phyloP scores from a whole-genome alignment of 371 early-diverging fungal species.

The Phascolomyces articulosus region DNA sequence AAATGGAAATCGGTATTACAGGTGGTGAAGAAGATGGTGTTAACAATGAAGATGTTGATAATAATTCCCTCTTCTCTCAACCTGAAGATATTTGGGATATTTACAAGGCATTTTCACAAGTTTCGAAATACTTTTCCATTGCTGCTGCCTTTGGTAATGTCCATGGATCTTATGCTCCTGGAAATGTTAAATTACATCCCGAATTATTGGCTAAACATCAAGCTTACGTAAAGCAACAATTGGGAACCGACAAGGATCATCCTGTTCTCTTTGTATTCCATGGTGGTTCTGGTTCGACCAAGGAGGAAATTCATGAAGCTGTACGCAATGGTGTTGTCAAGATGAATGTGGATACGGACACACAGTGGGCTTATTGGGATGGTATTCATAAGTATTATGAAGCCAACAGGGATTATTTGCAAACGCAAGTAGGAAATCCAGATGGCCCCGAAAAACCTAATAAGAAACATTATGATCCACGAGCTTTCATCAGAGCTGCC shows the following conservation, averaged over 20 bases:
- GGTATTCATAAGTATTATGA: conserved; percentile 76
- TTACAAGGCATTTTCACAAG: conserved; percentile 74
- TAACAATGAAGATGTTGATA: conserved; percentile 88
- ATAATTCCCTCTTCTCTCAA: conserved; percentile 84
- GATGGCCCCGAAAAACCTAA: conserved; percentile 89
- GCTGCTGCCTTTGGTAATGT: conserved; percentile 91
- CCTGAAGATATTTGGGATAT: conserved; percentile 93
- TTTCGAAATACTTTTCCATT: conserved; percentile 84
- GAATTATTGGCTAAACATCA: conserved; percentile 90
- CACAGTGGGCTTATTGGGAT: conserved; percentile 83
- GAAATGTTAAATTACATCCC: conserved; percentile 89
- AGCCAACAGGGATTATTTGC: conserved; percentile 75
- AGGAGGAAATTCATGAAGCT: conserved; percentile 81
- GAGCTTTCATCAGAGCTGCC: conserved; percentile 39
- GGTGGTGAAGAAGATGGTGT: conserved; percentile 95
- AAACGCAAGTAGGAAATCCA: conserved; percentile 91
- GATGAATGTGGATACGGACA: conserved; percentile 90
- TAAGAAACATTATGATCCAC: conserved; percentile 94
- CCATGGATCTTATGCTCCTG: conserved; percentile 92
- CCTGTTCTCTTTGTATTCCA: conserved; percentile 94
- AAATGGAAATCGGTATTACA: conserved; percentile 95
- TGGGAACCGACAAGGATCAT: conserved; percentile 56
- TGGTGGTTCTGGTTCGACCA: conserved; percentile 89
- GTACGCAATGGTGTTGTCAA: conserved; percentile 86
- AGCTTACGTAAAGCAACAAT: conserved; percentile 71